A percentile compares a stretch with the other conserved stretches of the same genome.
Conservation (phyloP, 108 stramenopile species). For the Nitzschia putrida region DNA sequence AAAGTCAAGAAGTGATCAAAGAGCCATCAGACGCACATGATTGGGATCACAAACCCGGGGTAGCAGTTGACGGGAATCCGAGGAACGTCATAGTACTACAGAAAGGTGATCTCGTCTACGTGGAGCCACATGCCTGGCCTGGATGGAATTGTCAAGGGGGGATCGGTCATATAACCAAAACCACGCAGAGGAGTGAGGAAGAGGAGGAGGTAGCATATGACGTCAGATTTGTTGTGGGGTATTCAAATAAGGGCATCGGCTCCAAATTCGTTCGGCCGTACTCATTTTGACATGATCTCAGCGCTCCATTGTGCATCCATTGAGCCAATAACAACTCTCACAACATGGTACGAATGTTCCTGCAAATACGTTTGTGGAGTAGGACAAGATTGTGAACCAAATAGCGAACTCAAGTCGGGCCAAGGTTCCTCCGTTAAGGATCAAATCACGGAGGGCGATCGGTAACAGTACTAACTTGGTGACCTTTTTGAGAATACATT, state of each 20-base stretch:
- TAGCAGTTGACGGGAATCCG: neutral
- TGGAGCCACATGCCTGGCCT: slow-evolving; percentile 35
- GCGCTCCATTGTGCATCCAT: too few species aligned
- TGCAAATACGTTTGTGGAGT: too few species aligned
- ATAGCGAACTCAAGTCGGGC: too few species aligned
- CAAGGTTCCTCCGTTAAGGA: too few species aligned
- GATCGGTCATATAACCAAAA: slow-evolving; percentile 17
- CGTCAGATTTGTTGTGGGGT: slow-evolving; percentile 16
- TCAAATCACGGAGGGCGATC: too few species aligned
- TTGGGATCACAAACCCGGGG: neutral
- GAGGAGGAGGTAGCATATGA: slow-evolving; percentile 19
- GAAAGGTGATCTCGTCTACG: slow-evolving; percentile 26
- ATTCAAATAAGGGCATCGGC: slow-evolving; percentile 15
- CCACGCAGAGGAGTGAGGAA: neutral
- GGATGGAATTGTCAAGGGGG: slow-evolving; percentile 31
- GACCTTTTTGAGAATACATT: too few species aligned
- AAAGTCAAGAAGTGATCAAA: neutral
- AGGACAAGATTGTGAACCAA: too few species aligned
- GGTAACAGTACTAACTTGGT: too few species aligned
- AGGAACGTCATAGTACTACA: slow-evolving; percentile 2
- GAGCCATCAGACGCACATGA: neutral
- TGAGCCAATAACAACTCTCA: too few species aligned
- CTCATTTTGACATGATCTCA: slow-evolving; percentile 2
- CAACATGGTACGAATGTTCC: too few species aligned
- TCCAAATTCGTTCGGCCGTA: slow-evolving; percentile 19